A percentile compares a stretch with the other conserved stretches of the same genome.
These are phyloP conservation scores for Scytalidium sp. DNA, from an alignment of 2,329 filamentous ascomycete genomes.

Conservation along the genomic window DNA sequence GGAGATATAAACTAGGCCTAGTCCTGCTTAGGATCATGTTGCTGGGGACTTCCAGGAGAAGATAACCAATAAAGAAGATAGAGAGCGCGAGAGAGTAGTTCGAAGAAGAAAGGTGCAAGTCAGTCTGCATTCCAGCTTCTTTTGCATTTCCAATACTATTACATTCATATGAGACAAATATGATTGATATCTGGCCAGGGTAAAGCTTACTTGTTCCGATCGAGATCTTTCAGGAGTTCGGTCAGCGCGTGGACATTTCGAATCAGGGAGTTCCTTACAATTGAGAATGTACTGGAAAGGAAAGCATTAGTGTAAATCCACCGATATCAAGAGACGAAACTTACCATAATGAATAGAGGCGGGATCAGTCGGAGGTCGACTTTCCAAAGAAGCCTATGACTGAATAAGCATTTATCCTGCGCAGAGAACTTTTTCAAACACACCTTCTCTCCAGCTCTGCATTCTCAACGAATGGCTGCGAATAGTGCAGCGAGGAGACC, in stretches of 20 bases:
- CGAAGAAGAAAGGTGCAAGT: conserved; percentile 32
- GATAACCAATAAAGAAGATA: conserved; percentile 47
- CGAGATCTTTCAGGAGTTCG: conserved; percentile 1
- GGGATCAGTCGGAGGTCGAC: conserved; percentile 12
- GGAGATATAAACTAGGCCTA: conserved; percentile 42
- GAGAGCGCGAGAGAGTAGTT: conserved; percentile 18
- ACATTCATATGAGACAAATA: neutral
- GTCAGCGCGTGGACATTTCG: neutral
- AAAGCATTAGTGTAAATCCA: neutral
- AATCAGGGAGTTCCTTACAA: conserved; percentile 1
- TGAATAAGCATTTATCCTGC: conserved; percentile 3
- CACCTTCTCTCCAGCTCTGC: conserved; percentile 10
- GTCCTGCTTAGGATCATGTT: conserved; percentile 44
- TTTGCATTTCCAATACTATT: conserved; percentile 52
- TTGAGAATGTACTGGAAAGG: conserved; percentile 4
- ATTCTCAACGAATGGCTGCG: conserved; percentile 7
- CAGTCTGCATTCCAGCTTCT: conserved; percentile 49
- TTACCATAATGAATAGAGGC: conserved; percentile 10
- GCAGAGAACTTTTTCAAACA: neutral
- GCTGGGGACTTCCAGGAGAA: conserved; percentile 46
- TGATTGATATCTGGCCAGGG: neutral
- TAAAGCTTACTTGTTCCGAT: conserved; percentile 4
- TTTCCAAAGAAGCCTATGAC: conserved; percentile 9
- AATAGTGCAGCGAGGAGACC: neutral
- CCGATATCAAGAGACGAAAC: neutral